Conservation (phyloP, 2,329 filamentous ascomycete genomes). For the Hyphodiscus sp. region DNA sequence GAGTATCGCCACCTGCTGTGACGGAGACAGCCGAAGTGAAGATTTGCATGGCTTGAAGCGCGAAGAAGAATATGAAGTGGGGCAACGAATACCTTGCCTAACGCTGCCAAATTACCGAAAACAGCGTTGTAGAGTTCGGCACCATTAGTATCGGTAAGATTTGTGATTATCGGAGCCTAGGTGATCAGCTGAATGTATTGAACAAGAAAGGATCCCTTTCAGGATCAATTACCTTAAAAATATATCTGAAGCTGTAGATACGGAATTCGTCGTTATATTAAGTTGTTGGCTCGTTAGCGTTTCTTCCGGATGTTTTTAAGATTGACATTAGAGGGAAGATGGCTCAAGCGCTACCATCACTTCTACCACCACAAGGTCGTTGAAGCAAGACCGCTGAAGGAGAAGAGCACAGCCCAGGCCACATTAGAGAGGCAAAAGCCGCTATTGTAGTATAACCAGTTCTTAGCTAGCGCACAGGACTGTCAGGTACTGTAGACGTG, state of each 20-base stretch:
- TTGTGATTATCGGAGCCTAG: slow-evolving; percentile 7
- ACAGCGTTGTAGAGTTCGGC: slow-evolving; percentile 3
- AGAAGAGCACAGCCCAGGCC: slow-evolving; percentile 31
- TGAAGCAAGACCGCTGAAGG: slow-evolving; percentile 29
- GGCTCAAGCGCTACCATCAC: slow-evolving; percentile 13
- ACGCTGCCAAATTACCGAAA: slow-evolving; percentile 3
- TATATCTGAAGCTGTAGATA: no score
- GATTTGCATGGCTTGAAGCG: no score
- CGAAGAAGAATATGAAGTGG: not conserved
- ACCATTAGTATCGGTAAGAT: slow-evolving; percentile 4
- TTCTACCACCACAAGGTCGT: slow-evolving; percentile 24
- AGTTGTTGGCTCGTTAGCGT: no score
- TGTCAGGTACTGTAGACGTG: slow-evolving; percentile 27
- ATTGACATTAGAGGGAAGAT: not conserved
- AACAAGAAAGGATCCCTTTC: no score
- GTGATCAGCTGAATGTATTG: no score
- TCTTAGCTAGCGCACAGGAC: slow-evolving; percentile 36
- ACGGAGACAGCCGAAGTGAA: no score
- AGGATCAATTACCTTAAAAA: no score
- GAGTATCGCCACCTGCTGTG: no score
- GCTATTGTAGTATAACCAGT: no score
- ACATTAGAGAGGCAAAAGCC: slow-evolving; percentile 33
- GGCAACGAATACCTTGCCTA: not conserved
- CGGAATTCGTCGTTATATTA: no score
- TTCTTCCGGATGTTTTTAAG: no score